phyloP scores from a whole-genome alignment of 2,329 filamentous ascomycete genomes.

The Lojkania enalia region DNA sequence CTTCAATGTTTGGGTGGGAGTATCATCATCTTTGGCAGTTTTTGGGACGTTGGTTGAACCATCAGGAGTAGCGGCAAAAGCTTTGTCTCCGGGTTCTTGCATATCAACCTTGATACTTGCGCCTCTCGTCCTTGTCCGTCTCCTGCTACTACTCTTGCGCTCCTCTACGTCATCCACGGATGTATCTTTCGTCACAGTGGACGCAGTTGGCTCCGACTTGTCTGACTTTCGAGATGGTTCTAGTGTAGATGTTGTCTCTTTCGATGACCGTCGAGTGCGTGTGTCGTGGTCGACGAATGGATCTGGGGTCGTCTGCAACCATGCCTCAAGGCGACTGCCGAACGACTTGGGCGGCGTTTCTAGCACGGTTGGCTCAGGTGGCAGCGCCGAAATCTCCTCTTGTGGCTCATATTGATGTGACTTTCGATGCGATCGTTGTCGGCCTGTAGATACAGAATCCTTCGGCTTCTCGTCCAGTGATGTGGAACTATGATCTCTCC shows the following conservation, averaged over 20 bases:
- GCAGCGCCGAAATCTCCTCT: constrained; percentile 17
- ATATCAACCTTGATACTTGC: constrained; percentile 32
- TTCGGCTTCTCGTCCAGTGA: constrained; percentile 30
- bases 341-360: constrained; percentile 51
- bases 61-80: constrained; percentile 25
- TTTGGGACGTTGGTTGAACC: constrained; percentile 16
- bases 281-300: constrained; percentile 56
- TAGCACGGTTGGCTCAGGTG: constrained; percentile 22
- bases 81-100: constrained; percentile 25
- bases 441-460: constrained; percentile 20
- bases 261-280: constrained; percentile 35
- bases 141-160: constrained; percentile 30
- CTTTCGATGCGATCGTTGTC: constrained; percentile 27
- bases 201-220: constrained; percentile 31
- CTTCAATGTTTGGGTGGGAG: constrained; percentile 38
- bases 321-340: constrained; percentile 61
- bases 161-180: constrained; percentile 21
- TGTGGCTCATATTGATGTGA: constrained; percentile 30
- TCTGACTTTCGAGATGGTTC: constrained; percentile 28
- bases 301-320: constrained; percentile 61
- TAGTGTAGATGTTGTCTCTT: constrained; percentile 33
- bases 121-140: constrained; percentile 32
- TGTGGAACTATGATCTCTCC: constrained; percentile 27
- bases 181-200: constrained; percentile 27
- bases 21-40: constrained; percentile 5